phyloP scores from a whole-genome alignment of 208 protist species.

The Leishmania martiniquensis region DNA sequence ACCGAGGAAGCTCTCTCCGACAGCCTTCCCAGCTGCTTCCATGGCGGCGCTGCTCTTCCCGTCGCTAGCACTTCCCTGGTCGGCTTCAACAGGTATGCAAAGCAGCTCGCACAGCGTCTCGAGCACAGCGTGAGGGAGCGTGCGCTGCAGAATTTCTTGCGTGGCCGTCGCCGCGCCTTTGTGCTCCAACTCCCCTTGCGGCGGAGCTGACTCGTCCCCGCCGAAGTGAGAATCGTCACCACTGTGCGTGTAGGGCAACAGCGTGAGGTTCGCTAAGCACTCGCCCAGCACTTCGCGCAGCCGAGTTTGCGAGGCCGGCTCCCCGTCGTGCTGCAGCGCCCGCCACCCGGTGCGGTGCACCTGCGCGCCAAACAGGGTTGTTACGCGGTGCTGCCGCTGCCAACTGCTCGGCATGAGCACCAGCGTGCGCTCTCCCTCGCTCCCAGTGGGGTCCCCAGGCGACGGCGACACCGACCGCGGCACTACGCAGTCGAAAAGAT shows the following conservation, averaged over 20 bases:
- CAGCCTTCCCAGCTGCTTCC: constrained; percentile 8
- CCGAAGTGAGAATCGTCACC: constrained; percentile 10
- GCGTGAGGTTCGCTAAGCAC: constrained; percentile 66
- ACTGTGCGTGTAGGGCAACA: constrained; percentile 52
- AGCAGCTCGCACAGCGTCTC: constrained; percentile 66
- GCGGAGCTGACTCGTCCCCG: constrained; percentile 18
- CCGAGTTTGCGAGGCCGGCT: constrained; percentile 58
- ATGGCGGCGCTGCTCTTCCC: neutral
- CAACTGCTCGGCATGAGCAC: constrained; percentile 47
- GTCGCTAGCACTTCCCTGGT: neutral
- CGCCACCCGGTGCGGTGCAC: constrained; percentile 50
- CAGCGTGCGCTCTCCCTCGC: constrained; percentile 39
- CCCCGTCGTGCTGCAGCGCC: constrained; percentile 33
- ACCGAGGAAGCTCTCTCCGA: constrained; percentile 63
- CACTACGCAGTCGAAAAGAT: constrained; percentile 70
- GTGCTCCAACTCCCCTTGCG: neutral
- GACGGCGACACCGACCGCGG: constrained; percentile 33
- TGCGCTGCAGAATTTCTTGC: constrained; percentile 46
- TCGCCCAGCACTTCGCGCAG: constrained; percentile 70
- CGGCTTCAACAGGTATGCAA: constrained; percentile 23
- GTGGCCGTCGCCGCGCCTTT: constrained; percentile 8
- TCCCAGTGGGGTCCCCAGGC: neutral
- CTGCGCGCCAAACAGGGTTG: constrained; percentile 37
- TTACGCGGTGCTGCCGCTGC: constrained; percentile 29
- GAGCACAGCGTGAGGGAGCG: constrained; percentile 54